These are phyloP conservation scores for Rhynchosporium graminicola DNA, from an alignment of 2,329 filamentous ascomycete genomes.

Conservation along the genomic window DNA sequence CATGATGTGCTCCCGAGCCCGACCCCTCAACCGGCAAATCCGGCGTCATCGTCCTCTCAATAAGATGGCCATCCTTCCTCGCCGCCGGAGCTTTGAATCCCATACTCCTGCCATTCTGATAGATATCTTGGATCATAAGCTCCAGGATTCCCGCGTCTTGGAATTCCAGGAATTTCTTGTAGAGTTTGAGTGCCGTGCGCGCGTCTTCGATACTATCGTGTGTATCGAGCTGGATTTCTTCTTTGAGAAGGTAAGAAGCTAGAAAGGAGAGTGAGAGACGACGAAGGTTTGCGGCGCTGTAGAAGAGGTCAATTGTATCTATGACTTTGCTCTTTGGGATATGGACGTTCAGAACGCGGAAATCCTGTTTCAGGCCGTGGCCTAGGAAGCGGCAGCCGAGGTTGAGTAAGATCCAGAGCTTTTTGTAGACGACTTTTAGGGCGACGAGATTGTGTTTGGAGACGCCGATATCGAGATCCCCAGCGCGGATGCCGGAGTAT, in stretches of 20 bases:
- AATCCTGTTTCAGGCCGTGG: constrained; percentile 91
- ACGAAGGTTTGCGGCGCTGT: constrained; percentile 75
- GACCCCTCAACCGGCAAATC: constrained; percentile 47
- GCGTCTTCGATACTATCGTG: constrained; percentile 98
- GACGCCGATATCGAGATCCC: constrained; percentile 78
- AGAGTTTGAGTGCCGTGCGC: constrained; percentile 84
- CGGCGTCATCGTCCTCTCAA: constrained; percentile 55
- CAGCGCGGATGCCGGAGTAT: constrained; percentile 86
- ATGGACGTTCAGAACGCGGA: constrained; percentile 97
- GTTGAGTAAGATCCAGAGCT: constrained; percentile 94
- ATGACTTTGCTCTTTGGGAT: constrained; percentile 88
- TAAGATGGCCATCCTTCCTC: constrained; percentile 48
- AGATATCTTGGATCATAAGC: constrained; percentile 84
- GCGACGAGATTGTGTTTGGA: constrained; percentile 81
- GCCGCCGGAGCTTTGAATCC: constrained; percentile 56
- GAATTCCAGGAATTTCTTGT: constrained; percentile 86
- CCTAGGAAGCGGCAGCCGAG: constrained; percentile 92
- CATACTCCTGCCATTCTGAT: constrained; percentile 61
- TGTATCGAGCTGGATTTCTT: constrained; percentile 88
- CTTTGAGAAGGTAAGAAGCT: constrained; percentile 86
- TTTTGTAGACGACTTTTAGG: constrained; percentile 94
- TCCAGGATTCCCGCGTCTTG: constrained; percentile 82
- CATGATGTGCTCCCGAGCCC: constrained; percentile 34
- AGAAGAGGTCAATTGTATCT: constrained; percentile 92
- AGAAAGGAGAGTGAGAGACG: constrained; percentile 89